Percentiles rank a stretch among this genome's conserved stretches.
phyloP scores from a whole-genome alignment of 345 rosid species.

The Acer negundo region DNA sequence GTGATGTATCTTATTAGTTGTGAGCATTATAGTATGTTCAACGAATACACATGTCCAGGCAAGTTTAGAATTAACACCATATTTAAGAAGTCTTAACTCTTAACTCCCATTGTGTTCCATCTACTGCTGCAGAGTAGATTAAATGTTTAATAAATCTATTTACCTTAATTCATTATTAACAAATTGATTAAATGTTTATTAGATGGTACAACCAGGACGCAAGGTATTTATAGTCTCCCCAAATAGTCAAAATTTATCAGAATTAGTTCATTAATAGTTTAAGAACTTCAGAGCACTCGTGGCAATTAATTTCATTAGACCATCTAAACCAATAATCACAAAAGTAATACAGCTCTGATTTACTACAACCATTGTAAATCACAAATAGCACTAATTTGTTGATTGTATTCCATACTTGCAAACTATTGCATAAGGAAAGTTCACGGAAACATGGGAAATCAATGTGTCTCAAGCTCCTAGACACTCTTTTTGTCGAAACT shows the following conservation, averaged over 20 bases:
- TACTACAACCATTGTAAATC: background rate
- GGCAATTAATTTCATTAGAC: background rate
- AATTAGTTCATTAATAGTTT: background rate
- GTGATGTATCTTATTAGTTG: background rate
- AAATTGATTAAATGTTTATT: conserved; percentile 8
- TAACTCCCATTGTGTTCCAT: background rate
- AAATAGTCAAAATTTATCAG: background rate
- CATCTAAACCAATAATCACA: background rate
- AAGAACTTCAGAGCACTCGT: background rate
- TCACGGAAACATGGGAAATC: background rate
- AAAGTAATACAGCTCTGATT: background rate
- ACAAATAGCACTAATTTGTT: background rate
- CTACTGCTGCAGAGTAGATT: background rate
- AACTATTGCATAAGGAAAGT: background rate
- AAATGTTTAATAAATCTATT: background rate
- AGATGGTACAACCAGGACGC: background rate
- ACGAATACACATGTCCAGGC: background rate
- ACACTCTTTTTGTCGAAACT: background rate
- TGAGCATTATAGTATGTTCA: background rate
- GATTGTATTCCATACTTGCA: background rate
- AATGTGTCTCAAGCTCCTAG: background rate
- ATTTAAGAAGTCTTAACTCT: background rate
- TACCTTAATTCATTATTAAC: background rate
- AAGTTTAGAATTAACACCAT: background rate
- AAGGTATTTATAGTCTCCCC: background rate